These are phyloP conservation scores for Dothistroma pini DNA, from an alignment of 2,329 filamentous ascomycete genomes.

Conservation along the genomic window DNA sequence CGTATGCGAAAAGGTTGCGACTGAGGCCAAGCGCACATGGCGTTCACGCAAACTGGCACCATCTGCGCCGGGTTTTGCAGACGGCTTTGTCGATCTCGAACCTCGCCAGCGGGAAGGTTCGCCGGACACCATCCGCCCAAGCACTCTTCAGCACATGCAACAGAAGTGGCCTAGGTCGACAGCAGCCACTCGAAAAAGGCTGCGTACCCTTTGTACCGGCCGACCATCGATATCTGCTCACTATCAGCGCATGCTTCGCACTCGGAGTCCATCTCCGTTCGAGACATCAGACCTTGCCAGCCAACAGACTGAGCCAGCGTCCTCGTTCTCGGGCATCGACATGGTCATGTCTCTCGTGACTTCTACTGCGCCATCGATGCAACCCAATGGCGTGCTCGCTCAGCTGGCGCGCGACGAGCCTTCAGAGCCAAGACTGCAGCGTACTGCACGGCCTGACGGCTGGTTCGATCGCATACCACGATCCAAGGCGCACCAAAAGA, in stretches of 20 bases:
- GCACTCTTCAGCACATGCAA: constrained; percentile 34
- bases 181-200: constrained; percentile 54
- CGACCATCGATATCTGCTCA: constrained; percentile 61
- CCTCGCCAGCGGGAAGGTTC: constrained; percentile 35
- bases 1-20: constrained; percentile 60
- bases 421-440: constrained; percentile 17
- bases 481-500: constrained; percentile 51
- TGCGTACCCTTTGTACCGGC: constrained; percentile 58
- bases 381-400: constrained; percentile 46
- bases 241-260: constrained; percentile 60
- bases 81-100: constrained; percentile 22
- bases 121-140: constrained; percentile 43
- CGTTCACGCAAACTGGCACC: constrained; percentile 40
- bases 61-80: constrained; percentile 28
- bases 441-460: constrained; percentile 33
- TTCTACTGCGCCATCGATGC: constrained; percentile 52
- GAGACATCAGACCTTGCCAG: constrained; percentile 36
- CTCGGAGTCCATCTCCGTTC: constrained; percentile 59
- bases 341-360: constrained; percentile 51
- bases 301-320: constrained; percentile 28
- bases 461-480: constrained; percentile 43
- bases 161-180: constrained; percentile 54
- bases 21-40: constrained; percentile 60
- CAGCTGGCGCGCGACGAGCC: constrained; percentile 40
- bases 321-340: constrained; percentile 47